Conservation (phyloP, 495 filamentous ascomycete genomes). For the Tuber indicum region DNA sequence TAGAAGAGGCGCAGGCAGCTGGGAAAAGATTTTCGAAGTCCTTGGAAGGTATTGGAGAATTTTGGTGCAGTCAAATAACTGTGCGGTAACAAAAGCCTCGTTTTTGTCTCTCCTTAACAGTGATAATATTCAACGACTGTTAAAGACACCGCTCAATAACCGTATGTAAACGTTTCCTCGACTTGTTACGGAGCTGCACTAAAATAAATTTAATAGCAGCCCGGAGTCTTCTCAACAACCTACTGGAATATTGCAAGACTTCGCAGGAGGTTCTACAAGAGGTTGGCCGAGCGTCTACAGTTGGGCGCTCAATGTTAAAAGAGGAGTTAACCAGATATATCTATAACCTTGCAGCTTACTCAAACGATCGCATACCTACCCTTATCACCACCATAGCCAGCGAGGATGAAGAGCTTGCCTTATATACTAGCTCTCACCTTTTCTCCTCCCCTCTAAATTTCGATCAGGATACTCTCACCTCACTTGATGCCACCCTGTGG, state of each 20-base stretch:
- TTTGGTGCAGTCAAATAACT: slow-evolving; percentile 26
- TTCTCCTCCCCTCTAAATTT: slow-evolving; percentile 10
- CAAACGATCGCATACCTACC: slow-evolving; percentile 1
- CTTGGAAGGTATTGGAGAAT: slow-evolving; percentile 17
- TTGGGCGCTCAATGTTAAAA: slow-evolving; percentile 34
- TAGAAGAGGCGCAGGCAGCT: slow-evolving; percentile 42
- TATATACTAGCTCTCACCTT: slow-evolving; percentile 14
- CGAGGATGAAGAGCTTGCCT: slow-evolving; percentile 26
- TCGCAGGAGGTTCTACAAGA: slow-evolving; percentile 13
- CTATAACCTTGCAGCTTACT: slow-evolving; percentile 1
- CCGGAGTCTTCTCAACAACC: not conserved
- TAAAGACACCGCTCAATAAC: slow-evolving; percentile 15
- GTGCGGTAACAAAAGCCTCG: slow-evolving; percentile 40
- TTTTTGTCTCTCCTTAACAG: slow-evolving; percentile 38
- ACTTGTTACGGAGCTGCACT: not conserved
- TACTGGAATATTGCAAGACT: slow-evolving; percentile 11
- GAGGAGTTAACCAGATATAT: slow-evolving; percentile 23
- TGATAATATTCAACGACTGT: not conserved
- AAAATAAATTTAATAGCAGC: not conserved
- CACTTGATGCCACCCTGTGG: slow-evolving; percentile 22
- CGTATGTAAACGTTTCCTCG: slow-evolving; percentile 12
- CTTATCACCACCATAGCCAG: slow-evolving; percentile 8
- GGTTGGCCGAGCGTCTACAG: slow-evolving; percentile 9
- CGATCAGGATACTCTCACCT: slow-evolving; percentile 7
- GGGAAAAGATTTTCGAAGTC: not conserved